Conservation (phyloP, 768 basidiomycete genomes). For the Dacryopinax primogenitus region DNA sequence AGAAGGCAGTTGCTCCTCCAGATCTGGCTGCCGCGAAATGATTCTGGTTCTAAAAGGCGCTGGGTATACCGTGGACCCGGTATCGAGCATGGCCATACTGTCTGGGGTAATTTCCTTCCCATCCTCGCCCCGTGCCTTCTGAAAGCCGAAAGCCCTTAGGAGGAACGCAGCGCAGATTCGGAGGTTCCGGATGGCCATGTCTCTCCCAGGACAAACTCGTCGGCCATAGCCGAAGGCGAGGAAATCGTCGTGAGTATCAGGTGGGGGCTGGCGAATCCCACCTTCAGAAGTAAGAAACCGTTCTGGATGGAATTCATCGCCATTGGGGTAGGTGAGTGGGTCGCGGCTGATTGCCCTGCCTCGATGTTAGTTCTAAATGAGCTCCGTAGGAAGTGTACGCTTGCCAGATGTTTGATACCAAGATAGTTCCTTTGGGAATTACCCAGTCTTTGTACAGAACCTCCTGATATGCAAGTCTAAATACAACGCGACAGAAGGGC, state of each 20-base stretch:
- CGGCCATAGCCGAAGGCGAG: no score
- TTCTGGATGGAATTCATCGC: not conserved
- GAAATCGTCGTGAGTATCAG: not conserved
- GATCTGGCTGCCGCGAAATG: not conserved
- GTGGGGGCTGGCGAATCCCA: not conserved
- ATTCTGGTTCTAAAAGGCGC: not conserved
- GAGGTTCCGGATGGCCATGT: no score
- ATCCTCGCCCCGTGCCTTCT: not conserved
- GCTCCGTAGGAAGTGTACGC: not conserved
- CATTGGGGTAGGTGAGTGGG: not conserved
- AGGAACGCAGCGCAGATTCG: no score
- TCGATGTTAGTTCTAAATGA: not conserved
- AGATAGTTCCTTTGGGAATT: constrained; percentile 5
- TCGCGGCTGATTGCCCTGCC: not conserved
- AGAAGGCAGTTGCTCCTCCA: not conserved
- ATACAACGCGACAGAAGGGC: constrained; percentile 8
- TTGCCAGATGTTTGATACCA: not conserved
- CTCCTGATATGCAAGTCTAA: no score
- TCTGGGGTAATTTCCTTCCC: not conserved
- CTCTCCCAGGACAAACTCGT: no score
- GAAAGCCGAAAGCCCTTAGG: no score
- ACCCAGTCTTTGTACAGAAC: constrained; percentile 6
- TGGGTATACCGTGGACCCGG: not conserved
- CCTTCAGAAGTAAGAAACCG: not conserved
- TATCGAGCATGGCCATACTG: not conserved